Percentiles rank a stretch among this genome's conserved stretches.
These are phyloP conservation scores for Yamadazyma pseudoaaseri DNA, from an alignment of 1,139 yeast species.

Conservation along the genomic window DNA sequence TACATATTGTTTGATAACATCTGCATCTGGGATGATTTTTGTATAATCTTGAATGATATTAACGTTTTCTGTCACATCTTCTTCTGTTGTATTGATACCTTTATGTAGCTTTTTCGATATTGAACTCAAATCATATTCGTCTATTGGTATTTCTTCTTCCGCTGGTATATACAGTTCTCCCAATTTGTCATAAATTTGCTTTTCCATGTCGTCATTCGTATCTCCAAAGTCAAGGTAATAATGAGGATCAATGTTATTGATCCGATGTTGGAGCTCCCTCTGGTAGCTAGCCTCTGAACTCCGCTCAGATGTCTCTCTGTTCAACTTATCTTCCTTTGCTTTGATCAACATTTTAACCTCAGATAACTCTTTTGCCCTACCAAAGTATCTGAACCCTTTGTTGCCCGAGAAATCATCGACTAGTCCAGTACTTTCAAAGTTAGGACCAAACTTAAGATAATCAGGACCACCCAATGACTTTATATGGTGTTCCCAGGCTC, in stretches of 20 bases:
- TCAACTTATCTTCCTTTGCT: conserved; percentile 21
- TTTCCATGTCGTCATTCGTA: not conserved
- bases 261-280: conserved; percentile 16
- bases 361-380: conserved; percentile 78
- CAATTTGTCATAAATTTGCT: conserved; percentile 2
- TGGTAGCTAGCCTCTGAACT: conserved; percentile 15
- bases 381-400: conserved; percentile 72
- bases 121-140: conserved; percentile 5
- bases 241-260: conserved; percentile 17
- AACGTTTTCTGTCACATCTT: not conserved
- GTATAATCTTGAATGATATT: conserved; percentile 22
- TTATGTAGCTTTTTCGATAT: conserved; percentile 4
- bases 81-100: conserved; percentile 2
- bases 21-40: conserved; percentile 32
- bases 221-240: conserved; percentile 50
- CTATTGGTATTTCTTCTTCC: not conserved
- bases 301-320: conserved; percentile 9
- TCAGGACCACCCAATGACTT: conserved; percentile 71
- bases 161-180: conserved; percentile 7
- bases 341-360: conserved; percentile 62
- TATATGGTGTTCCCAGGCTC: conserved; percentile 78
- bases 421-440: conserved; percentile 25
- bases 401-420: conserved; percentile 19
- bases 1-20: conserved; percentile 45
- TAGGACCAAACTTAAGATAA: conserved; percentile 33